Conservation (phyloP, 306 rosid genomes). For the Vigna nakashimae region DNA sequence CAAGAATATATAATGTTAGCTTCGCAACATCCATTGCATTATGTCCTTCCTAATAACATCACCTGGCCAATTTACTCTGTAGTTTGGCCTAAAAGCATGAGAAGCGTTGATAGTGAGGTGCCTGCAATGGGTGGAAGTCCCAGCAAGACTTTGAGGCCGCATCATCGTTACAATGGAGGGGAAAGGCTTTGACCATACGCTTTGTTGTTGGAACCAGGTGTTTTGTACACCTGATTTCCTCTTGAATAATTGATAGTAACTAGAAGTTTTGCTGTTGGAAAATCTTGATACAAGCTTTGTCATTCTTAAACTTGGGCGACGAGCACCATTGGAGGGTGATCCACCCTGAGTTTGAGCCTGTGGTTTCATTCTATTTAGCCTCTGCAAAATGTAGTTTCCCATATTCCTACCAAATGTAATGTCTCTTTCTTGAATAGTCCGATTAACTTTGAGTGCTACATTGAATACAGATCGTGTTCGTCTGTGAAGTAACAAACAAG, state of each 20-base stretch:
- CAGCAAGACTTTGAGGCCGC: slow-evolving; percentile 55
- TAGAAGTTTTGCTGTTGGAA: slow-evolving; percentile 48
- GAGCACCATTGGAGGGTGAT: slow-evolving; percentile 25
- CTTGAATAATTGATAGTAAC: slow-evolving; percentile 42
- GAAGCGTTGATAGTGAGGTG: slow-evolving; percentile 39
- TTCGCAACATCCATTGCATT: slow-evolving; percentile 69
- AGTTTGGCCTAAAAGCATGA: slow-evolving; percentile 37
- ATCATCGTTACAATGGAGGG: slow-evolving; percentile 65
- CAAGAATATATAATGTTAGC: slow-evolving; percentile 25
- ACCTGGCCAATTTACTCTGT: slow-evolving; percentile 42
- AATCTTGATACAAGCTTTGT: slow-evolving; percentile 42
- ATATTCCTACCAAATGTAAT: slow-evolving; percentile 71
- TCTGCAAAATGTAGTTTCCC: slow-evolving; percentile 65
- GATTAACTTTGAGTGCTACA: slow-evolving; percentile 61
- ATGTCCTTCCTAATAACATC: slow-evolving; percentile 65
- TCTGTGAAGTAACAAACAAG: slow-evolving; percentile 44
- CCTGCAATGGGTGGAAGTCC: slow-evolving; percentile 56
- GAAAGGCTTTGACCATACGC: slow-evolving; percentile 54
- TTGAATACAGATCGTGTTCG: slow-evolving; percentile 70
- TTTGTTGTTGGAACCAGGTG: neutral
- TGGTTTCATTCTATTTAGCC: slow-evolving; percentile 67
- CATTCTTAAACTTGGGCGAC: slow-evolving; percentile 36
- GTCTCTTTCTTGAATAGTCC: slow-evolving; percentile 73
- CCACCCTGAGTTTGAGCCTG: slow-evolving; percentile 63
- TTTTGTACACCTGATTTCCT: slow-evolving; percentile 54